Evolutionary conservation across 345 rosid species (phyloP), one percentile per base, ranked within the genome.

Genomic region (Corchorus olitorius): DNA sequence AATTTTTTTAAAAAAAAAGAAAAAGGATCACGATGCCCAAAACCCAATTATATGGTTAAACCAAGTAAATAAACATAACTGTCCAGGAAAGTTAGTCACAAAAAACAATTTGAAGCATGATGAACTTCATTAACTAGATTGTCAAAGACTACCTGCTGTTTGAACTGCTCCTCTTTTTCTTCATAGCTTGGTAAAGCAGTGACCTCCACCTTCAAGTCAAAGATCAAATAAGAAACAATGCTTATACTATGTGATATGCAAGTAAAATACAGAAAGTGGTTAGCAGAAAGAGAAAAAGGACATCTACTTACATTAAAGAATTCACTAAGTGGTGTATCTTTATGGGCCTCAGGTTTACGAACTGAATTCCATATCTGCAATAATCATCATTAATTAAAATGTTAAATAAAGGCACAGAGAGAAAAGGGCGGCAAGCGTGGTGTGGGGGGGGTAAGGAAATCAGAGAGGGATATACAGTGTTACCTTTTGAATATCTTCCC

Each of bases 401-500:
- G 70, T 48, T 62, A 41, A 62, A 76, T n/a, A 65, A 22, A 54
- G 27, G 50, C 16, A 77, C 45, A 77, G 52, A 55, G 9, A 46
- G 59, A 46, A 61, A 53, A 27, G 27, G 27, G 27, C 27, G 27
- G 27, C 27, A 27, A 1, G 27, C 27, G 1, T 27, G 0, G 27
- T 27, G 27, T 37, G 56, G 8, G 35, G 20, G 37, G 60, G 55
- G 45, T 6, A 1, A 34, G 19, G 61, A 50, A 49, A 22, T 55
- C 10, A 34, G 14, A 54, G 48, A 63, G 52, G 46, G 27, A 5
- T 20, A 43, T 5, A 37, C 14, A 50, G 61, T 68, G 4, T 46
- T 72, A 91, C 97, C 94, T 89, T 88, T 77, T 95, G 94, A 84
- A 92, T 87, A 82, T 90, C 95, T 84, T 89, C 95, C 79, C 93